Percentiles rank a stretch among this genome's conserved stretches.
Conservation (phyloP, 306 rosid genomes). For the Vigna angularis region DNA sequence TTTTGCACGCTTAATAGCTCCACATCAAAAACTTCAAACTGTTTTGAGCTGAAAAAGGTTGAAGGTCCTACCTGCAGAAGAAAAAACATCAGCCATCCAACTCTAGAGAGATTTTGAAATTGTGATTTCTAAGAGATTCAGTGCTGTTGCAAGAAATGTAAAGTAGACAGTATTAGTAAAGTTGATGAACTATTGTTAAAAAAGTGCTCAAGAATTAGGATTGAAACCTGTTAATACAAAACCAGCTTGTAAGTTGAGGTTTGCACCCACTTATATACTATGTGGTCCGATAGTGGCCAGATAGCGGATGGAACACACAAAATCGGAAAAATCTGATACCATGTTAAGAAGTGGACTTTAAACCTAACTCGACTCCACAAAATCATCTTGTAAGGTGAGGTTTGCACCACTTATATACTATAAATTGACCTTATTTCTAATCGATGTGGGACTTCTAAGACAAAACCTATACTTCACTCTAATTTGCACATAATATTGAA, state of each 20-base stretch:
- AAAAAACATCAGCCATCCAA: constrained; percentile 20
- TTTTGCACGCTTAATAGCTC: constrained; percentile 78
- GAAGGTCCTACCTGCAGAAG: constrained; percentile 94
- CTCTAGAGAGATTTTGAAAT: neutral
- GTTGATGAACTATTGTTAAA: constrained; percentile 24
- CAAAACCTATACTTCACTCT: neutral
- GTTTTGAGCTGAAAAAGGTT: constrained; percentile 95
- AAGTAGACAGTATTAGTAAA: neutral
- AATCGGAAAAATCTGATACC: no score
- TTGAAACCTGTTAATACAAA: neutral
- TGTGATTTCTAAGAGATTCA: neutral
- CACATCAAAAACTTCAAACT: constrained; percentile 95
- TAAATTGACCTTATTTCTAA: no score
- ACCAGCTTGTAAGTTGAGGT: no score
- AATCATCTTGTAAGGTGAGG: no score
- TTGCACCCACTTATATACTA: no score
- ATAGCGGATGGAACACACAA: no score
- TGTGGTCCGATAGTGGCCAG: no score
- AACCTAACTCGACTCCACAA: no score
- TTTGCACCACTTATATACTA: no score
- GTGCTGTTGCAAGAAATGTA: neutral
- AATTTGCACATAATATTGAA: neutral
- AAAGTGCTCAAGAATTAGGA: neutral
- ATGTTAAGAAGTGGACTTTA: no score
- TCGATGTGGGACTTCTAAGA: no score